These are phyloP conservation scores for Artemisia annua DNA, from an alignment of 129 eudicot species.

Conservation along the genomic window DNA sequence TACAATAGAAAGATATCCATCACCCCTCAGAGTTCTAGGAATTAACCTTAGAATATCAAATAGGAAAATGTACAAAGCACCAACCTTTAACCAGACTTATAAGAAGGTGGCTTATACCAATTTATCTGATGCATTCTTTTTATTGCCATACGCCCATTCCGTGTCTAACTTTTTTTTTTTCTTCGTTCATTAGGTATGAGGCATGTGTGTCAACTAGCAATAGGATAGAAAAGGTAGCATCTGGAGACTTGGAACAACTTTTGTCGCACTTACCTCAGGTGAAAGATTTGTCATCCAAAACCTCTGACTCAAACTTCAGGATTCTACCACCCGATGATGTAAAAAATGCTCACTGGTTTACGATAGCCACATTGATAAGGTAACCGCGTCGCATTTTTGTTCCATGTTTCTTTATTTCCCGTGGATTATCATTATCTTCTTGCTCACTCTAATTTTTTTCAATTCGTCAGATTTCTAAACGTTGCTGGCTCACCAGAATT, in stretches of 20 bases:
- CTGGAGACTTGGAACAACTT: conserved; percentile 73
- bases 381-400: conserved; percentile 30
- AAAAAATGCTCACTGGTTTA: conserved; percentile 59
- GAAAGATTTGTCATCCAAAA: conserved; percentile 54
- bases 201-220: conserved; percentile 47
- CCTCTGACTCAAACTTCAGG: conserved; percentile 59
- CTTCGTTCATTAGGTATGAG: conserved; percentile 57
- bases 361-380: conserved; percentile 73
- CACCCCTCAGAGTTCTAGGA: not conserved
- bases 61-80: conserved; percentile 4
- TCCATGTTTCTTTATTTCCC: conserved; percentile 14
- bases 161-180: conserved; percentile 9
- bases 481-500: conserved; percentile 54
- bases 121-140: not conserved
- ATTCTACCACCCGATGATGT: conserved; percentile 49
- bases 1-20: not conserved
- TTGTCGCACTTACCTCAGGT: conserved; percentile 56
- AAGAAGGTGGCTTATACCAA: conserved; percentile 5
- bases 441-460: conserved; percentile 15
- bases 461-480: conserved; percentile 56
- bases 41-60: conserved; percentile 5
- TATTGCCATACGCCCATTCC: not conserved
- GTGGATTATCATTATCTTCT: conserved; percentile 8
- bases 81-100: not conserved
- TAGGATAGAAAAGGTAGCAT: conserved; percentile 54